These are phyloP conservation scores for Sporobolomyces roseus DNA, from an alignment of 768 basidiomycete genomes.

Conservation along the genomic window DNA sequence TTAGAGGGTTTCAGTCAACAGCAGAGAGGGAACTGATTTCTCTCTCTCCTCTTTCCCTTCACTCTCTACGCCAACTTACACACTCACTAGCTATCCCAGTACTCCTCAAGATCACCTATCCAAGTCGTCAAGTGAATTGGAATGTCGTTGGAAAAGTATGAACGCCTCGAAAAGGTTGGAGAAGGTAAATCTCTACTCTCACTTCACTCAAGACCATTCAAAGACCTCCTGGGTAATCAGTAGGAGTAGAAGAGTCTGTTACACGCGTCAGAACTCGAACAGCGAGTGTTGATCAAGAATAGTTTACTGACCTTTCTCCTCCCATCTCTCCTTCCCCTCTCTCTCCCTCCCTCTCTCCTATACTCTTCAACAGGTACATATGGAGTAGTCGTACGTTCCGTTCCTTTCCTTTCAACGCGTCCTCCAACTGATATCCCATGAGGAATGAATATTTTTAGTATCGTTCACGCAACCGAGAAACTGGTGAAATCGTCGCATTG, in stretches of 20 bases:
- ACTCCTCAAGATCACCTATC: background rate
- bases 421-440: too few species aligned
- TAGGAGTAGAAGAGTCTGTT: background rate
- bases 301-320: conserved; percentile 20
- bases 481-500: conserved; percentile 81
- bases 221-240: background rate
- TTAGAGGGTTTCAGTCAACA: too few species aligned
- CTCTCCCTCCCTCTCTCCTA: background rate
- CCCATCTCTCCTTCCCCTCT: background rate
- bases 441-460: conserved; percentile 54
- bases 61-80: background rate
- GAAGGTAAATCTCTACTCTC: conserved; percentile 29
- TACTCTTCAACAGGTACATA: conserved; percentile 72
- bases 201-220: background rate
- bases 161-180: conserved; percentile 42
- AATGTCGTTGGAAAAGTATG: conserved; percentile 41
- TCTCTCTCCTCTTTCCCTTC: background rate
- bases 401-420: background rate
- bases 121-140: background rate
- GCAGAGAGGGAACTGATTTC: background rate
- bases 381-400: conserved; percentile 64
- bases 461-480: conserved; percentile 80
- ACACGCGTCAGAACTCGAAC: background rate
- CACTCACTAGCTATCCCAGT: background rate
- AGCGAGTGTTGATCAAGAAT: background rate